Percentiles rank a stretch among this genome's conserved stretches.
Conservation (phyloP, 1,284 basidiomycete species). For the Cutaneotrichosporon cavernicola region DNA sequence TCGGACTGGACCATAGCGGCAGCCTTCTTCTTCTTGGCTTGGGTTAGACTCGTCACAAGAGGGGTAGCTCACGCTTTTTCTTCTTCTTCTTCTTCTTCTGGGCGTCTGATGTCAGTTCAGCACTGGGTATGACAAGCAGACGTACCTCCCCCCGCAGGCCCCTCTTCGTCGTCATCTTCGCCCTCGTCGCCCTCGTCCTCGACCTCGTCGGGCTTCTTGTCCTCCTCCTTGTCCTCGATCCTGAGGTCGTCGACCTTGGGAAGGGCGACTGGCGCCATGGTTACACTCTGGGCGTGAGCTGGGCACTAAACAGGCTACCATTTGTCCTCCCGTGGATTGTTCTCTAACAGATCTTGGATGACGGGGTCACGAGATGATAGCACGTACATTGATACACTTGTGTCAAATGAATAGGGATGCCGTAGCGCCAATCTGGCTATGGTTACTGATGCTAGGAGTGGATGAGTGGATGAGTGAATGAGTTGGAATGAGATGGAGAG, state of each 20-base stretch:
- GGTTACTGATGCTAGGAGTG: not conserved
- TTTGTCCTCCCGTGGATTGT: conserved; percentile 38
- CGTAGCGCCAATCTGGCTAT: not conserved
- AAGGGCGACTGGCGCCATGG: conserved; percentile 39
- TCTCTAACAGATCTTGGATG: conserved; percentile 46
- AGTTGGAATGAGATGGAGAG: not conserved
- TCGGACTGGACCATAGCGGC: conserved; percentile 67
- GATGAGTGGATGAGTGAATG: no score
- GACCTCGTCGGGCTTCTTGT: conserved; percentile 35
- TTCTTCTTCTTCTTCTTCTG: conserved; percentile 87
- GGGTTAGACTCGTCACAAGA: not conserved
- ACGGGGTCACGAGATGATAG: not conserved
- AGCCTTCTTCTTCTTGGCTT: conserved; percentile 78
- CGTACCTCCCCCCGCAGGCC: conserved; percentile 32
- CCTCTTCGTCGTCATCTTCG: conserved; percentile 51
- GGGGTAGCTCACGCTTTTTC: conserved; percentile 62
- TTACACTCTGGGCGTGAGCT: conserved; percentile 13
- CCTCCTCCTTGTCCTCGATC: conserved; percentile 38
- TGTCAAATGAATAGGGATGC: not conserved
- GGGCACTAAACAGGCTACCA: not conserved
- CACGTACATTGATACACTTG: conserved; percentile 11
- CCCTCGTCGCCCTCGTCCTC: conserved; percentile 28
- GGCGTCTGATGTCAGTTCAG: conserved; percentile 17
- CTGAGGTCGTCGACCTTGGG: conserved; percentile 37
- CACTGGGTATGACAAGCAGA: not conserved